Conservation (phyloP, 306 rosid species). For the Citrullus amarus region DNA sequence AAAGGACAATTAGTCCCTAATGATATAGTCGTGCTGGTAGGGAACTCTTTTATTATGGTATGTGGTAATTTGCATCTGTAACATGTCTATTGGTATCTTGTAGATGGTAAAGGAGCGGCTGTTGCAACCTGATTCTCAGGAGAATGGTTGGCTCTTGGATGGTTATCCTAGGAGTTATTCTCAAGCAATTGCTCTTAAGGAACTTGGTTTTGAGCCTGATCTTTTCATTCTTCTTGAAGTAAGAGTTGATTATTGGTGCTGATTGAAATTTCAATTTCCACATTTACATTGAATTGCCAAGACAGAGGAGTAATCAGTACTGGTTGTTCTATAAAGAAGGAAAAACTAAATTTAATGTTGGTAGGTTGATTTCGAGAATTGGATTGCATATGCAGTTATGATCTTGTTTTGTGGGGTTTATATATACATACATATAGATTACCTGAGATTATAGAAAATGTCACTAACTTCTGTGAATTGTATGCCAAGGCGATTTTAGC, state of each 20-base stretch:
- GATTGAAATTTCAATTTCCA: background rate
- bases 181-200: conserved; percentile 65
- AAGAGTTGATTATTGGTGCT: conserved; percentile 10
- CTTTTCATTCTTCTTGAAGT: conserved; percentile 76
- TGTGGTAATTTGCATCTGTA: conserved; percentile 13
- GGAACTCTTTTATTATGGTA: conserved; percentile 11
- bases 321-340: background rate
- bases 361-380: background rate
- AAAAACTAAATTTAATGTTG: background rate
- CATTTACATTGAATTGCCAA: background rate
- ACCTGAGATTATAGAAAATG: background rate
- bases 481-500: background rate
- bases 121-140: conserved; percentile 45
- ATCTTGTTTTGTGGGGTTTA: background rate
- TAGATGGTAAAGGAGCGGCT: conserved; percentile 90
- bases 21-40: conserved; percentile 78
- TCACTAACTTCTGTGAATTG: background rate
- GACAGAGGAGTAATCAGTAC: background rate
- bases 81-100: conserved; percentile 2
- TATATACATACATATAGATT: too few species aligned
- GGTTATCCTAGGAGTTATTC: conserved; percentile 95
- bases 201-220: conserved; percentile 56
- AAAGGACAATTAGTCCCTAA: conserved; percentile 74
- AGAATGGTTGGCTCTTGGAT: conserved; percentile 91
- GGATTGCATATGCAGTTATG: background rate